Base-by-base conservation (phyloP, 176 grass and related monocot species). In the Otatea glauca region DNA sequence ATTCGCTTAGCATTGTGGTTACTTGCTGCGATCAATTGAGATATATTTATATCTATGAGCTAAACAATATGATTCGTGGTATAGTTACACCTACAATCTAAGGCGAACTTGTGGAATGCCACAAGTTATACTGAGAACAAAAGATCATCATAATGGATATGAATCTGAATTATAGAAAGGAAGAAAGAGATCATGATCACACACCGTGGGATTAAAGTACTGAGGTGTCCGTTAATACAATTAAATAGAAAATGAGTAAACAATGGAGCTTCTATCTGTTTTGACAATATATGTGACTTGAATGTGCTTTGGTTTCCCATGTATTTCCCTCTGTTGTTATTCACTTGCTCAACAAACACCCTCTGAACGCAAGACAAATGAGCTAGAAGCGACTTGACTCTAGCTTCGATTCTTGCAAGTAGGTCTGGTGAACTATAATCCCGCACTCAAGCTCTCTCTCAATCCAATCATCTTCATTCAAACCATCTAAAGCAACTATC, bases 391-490 rank as follows among this genome's bases (percentile, higher is more conserved):
- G 74, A 18, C 59, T 90, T 79, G 67, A 84, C 29, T 81, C 39
- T 48, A 85, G 58, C 53, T 83, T 80, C 75, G 76, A 64, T 83
- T 93, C 64, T 85, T 86, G 23, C 14, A 29, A 72, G 60, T 41
- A 80, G 85, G 72, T 39, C 77, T 64, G 65, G 23, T 63, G 81
- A 53, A 88, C 37, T 18, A 93, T 88, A 73, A 93, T 90, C 54
- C 91, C 85, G 35, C 77, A 88, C 81, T 90, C 91, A 4, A 90
- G 84, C 48, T 93, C 88, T 61, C 85, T 93, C 85, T 90, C 85
- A 53, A 93, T 93, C 88, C 85, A 93, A 29, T 88, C 85, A 37
- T 88, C 82, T 78, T 85, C 79, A 84, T 59, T 89, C 68, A 89
- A 80, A 60, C 60, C 87, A 74, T 89, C 59, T 15, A 84, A 74